phyloP scores from a whole-genome alignment of 345 rosid genomes.

The Eucalyptus leucophloia region DNA sequence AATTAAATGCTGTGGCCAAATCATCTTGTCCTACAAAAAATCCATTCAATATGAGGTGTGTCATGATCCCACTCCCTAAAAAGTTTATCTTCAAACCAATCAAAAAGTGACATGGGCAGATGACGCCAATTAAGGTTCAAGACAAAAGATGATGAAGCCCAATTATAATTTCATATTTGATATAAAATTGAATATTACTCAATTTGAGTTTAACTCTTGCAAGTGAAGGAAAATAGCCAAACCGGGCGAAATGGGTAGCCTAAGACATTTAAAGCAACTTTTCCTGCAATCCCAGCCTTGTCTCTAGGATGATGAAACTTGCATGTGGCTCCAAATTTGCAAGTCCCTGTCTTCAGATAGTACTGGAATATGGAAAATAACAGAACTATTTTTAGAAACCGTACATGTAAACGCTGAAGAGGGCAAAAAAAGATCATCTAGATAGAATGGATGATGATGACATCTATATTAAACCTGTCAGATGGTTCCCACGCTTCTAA shows the following conservation, averaged over 20 bases:
- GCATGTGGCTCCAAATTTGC: conserved; percentile 99
- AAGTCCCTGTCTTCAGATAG: conserved; percentile 96
- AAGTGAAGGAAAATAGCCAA: conserved; percentile 5
- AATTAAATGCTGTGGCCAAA: not conserved
- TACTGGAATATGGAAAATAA: conserved; percentile 26
- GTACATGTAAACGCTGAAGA: not conserved
- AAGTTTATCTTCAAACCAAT: not conserved
- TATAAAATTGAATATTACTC: not conserved
- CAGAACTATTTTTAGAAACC: not conserved
- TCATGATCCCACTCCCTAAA: not conserved
- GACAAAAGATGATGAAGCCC: not conserved
- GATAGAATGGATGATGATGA: not conserved
- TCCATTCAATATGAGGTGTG: not conserved
- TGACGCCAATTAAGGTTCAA: not conserved
- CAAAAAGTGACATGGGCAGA: not conserved
- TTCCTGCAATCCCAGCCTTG: conserved; percentile 89
- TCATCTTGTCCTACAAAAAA: not conserved
- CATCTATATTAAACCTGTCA: not conserved
- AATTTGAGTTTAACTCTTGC: not conserved
- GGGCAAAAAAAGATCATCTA: not conserved
- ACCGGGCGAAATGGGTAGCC: conserved; percentile 96
- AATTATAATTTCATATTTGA: not conserved
- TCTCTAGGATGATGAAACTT: conserved; percentile 98
- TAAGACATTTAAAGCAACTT: conserved; percentile 77
- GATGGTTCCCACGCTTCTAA: not conserved